These are phyloP conservation scores for Fusarium citri DNA, from an alignment of 2,329 filamentous ascomycete genomes.

Conservation along the genomic window DNA sequence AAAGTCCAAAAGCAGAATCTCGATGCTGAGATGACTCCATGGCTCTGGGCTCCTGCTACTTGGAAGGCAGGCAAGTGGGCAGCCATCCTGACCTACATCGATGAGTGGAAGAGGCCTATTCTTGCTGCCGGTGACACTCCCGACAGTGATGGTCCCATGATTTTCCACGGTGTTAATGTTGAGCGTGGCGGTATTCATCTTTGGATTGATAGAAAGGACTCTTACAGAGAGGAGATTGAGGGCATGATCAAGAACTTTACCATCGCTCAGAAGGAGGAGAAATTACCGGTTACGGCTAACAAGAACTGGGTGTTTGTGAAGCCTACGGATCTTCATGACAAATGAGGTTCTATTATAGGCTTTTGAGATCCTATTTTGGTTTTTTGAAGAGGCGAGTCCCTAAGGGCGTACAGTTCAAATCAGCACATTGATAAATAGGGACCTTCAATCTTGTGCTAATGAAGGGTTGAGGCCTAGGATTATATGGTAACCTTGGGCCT, in stretches of 20 bases:
- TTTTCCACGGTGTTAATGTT: constrained; percentile 58
- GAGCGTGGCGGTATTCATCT: constrained; percentile 56
- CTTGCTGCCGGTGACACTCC: constrained; percentile 58
- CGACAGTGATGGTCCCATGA: constrained; percentile 57
- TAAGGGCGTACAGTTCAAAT: not conserved
- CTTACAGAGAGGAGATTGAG: constrained; percentile 51
- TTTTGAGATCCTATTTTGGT: not conserved
- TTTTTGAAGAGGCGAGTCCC: rapidly evolving
- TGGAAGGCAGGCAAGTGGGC: constrained; percentile 60
- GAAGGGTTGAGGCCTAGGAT: rapidly evolving
- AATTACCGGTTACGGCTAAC: constrained; percentile 54
- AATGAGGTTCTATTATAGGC: not conserved
- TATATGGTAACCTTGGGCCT: not conserved
- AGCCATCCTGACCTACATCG: constrained; percentile 56
- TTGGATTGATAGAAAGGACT: constrained; percentile 55
- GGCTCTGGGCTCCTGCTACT: constrained; percentile 57
- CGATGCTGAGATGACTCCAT: constrained; percentile 54
- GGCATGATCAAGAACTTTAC: constrained; percentile 53
- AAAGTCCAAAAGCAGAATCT: constrained; percentile 49
- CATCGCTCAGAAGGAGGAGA: constrained; percentile 50
- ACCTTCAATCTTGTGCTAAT: not conserved
- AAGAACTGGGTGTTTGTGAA: constrained; percentile 60
- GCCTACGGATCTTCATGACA: constrained; percentile 51
- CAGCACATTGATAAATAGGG: not conserved
- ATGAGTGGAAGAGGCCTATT: constrained; percentile 57